phyloP scores from a whole-genome alignment of 2,329 filamentous ascomycete species.

The Fusarium haematococcum region DNA sequence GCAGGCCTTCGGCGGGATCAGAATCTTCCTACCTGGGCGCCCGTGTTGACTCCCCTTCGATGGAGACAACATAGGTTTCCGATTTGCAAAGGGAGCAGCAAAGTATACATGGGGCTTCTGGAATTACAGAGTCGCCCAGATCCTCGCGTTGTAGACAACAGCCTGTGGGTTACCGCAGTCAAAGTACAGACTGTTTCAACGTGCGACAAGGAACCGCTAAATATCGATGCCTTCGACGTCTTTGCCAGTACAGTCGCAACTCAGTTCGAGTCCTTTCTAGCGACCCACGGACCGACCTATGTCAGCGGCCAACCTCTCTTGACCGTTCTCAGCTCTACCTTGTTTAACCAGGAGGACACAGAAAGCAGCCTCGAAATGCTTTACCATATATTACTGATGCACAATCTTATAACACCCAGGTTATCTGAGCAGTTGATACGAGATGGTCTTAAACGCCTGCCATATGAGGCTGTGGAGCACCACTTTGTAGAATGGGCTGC shows the following conservation, averaged over 20 bases:
- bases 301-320: neutral
- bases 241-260: neutral
- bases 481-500: neutral
- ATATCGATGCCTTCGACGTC: rapidly evolving
- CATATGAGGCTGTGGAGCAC: neutral
- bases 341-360: neutral
- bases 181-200: neutral
- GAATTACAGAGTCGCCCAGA: neutral
- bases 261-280: neutral
- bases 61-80: neutral
- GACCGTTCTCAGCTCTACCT: neutral
- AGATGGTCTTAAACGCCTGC: neutral
- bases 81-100: neutral
- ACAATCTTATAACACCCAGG: neutral
- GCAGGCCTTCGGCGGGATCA: neutral
- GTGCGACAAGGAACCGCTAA: neutral
- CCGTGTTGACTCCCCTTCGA: neutral
- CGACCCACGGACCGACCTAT: neutral
- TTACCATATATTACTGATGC: neutral
- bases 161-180: neutral
- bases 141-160: neutral
- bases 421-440: neutral
- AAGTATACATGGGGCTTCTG: neutral
- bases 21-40: neutral
- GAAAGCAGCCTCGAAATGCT: neutral